Evolutionary conservation across 495 filamentous ascomycete genomes (phyloP), one percentile per base, ranked within the genome.

Genomic region (Pseudomonodictys pantanalensis): DNA sequence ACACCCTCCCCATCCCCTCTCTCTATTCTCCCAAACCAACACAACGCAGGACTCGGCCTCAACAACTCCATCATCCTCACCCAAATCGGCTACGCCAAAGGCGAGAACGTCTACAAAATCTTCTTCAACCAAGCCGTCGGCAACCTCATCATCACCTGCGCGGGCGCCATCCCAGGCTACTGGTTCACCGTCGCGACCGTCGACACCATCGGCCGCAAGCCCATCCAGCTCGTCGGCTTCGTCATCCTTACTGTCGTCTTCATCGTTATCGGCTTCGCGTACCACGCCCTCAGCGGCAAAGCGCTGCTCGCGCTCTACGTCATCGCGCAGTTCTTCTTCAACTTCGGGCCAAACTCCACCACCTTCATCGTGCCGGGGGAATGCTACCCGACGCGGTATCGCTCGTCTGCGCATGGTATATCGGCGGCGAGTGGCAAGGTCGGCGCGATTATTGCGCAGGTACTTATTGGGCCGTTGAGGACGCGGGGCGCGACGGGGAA

Each of bases 291-390:
- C 48, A 62, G 57, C 41, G 51, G 58, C 3, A 51, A 54, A 9
- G 75, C 75, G 46, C 76, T 91, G 4, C 77, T 92, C 20, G 85
- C 78, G 15, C 78, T 90, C 53, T 93, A 92, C 68, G 80, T 92
- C 15, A 73, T 93, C 3, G 84, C 85, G n/a, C 86, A 92, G 62
- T 89, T 90, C 76, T 92, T 89, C 77, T 92, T 92, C 81, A 92
- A 92, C 75, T 91, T 83, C 60, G n/a, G n/a, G n/a, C n/a, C n/a
- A n/a, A n/a, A n/a, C n/a, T n/a, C n/a, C n/a, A n/a, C n/a, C n/a
- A n/a, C n/a, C n/a, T n/a, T n/a, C n/a, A n/a, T n/a, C n/a, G n/a
- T n/a, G n/a, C n/a, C n/a, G n/a, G n/a, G n/a, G n/a, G n/a, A n/a
- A n/a, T n/a, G n/a, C n/a, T n/a, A n/a, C n/a, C n/a, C n/a, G n/a